Evolutionary conservation across 257 asterid species (phyloP).

Genomic region (Eucommia ulmoides): DNA sequence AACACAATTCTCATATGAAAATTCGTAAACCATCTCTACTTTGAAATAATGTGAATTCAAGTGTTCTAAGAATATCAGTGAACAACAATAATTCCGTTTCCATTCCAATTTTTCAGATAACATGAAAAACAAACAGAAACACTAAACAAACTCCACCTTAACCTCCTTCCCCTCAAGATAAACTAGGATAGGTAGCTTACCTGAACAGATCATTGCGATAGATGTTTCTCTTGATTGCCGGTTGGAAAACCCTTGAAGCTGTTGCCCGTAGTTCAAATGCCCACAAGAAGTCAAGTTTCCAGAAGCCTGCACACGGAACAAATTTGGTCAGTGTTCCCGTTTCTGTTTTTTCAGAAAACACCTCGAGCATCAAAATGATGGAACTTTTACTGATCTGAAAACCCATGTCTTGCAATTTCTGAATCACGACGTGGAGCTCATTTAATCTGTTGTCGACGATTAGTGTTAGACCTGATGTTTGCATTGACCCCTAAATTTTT

Average conservation of each 20-base stretch:
- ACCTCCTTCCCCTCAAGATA: too few species aligned
- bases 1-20: conserved; percentile 10
- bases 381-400: conserved; percentile 83
- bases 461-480: too few species aligned
- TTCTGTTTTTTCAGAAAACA: too few species aligned
- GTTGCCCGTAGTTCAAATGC: conserved; percentile 89
- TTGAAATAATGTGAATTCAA: too few species aligned
- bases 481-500: too few species aligned
- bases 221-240: conserved; percentile 74
- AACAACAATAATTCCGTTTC: too few species aligned
- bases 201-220: conserved; percentile 61
- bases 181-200: too few species aligned
- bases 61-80: too few species aligned
- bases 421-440: conserved; percentile 83
- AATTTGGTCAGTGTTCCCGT: too few species aligned
- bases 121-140: too few species aligned
- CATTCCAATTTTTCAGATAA: too few species aligned
- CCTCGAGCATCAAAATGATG: conserved; percentile 82
- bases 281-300: conserved; percentile 75
- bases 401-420: conserved; percentile 95
- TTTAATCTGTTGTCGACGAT: conserved; percentile 63
- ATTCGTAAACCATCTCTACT: background rate
- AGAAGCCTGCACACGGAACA: conserved; percentile 53
- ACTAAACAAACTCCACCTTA: too few species aligned
- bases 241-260: conserved; percentile 83